A percentile compares a stretch with the other conserved stretches of the same genome.
These are phyloP conservation scores for Fraxinus latifolia DNA, from an alignment of 305 asterid genomes.

Conservation along the genomic window DNA sequence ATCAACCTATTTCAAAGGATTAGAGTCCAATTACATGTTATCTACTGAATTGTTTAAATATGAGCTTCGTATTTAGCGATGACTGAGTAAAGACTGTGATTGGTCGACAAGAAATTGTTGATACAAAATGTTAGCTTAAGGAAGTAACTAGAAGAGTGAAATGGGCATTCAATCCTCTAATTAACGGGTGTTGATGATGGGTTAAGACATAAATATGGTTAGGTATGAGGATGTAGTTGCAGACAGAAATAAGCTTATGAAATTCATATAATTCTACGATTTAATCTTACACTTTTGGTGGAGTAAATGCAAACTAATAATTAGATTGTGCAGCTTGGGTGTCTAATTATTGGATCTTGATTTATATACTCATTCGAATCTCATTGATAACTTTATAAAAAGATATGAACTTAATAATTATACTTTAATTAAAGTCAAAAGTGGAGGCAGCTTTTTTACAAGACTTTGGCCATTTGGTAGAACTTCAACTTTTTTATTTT, in stretches of 20 bases:
- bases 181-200: too few species aligned
- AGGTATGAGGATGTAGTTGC: too few species aligned
- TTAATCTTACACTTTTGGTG: not conserved
- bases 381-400: not conserved
- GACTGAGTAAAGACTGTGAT: not conserved
- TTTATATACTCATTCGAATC: not conserved
- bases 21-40: too few species aligned
- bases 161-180: too few species aligned
- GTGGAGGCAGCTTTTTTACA: not conserved
- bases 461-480: not conserved
- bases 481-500: too few species aligned
- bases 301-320: not conserved
- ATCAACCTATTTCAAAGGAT: too few species aligned
- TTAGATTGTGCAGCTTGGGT: not conserved
- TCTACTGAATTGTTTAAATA: not conserved
- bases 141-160: too few species aligned
- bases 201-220: too few species aligned
- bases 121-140: too few species aligned
- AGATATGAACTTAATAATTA: not conserved
- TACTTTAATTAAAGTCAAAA: not conserved
- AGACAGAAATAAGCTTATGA: not conserved
- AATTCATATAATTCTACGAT: not conserved
- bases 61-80: not conserved
- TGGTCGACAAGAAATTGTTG: too few species aligned
- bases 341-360: not conserved